Percentiles rank a stretch among this genome's conserved stretches.
phyloP scores from a whole-genome alignment of 176 grass and related monocot species.

The Urochloa ruziziensis region DNA sequence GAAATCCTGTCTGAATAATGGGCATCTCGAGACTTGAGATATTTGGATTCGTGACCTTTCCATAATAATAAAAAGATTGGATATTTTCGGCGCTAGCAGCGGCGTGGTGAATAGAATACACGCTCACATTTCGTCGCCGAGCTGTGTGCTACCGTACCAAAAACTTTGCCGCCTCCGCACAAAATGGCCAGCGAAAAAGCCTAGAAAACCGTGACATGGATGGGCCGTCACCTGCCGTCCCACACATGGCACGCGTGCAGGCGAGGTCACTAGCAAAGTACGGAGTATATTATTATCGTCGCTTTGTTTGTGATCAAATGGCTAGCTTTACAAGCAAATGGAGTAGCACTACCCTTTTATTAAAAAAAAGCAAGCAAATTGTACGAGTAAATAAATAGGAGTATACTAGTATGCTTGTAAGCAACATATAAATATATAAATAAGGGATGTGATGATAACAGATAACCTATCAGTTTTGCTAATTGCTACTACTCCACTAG shows the following conservation, averaged over 20 bases:
- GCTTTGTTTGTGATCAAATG: not conserved
- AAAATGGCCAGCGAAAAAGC: not conserved
- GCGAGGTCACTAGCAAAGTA: too few relatives aligned
- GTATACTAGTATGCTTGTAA: not conserved
- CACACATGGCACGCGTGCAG: not conserved
- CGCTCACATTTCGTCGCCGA: not conserved
- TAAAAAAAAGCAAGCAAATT: too few relatives aligned
- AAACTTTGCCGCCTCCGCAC: not conserved
- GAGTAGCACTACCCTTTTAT: too few relatives aligned
- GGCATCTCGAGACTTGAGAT: not conserved
- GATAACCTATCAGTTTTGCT: not conserved
- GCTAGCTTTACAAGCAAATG: not conserved
- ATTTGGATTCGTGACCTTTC: not conserved
- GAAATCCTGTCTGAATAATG: not conserved
- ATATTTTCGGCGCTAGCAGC: not conserved
- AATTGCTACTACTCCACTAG: too few relatives aligned
- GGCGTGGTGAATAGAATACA: not conserved
- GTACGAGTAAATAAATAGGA: too few relatives aligned
- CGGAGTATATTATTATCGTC: too few relatives aligned
- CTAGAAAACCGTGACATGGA: not conserved
- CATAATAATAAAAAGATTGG: not conserved
- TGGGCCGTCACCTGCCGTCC: too few relatives aligned
- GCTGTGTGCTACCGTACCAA: too few relatives aligned
- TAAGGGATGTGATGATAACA: not conserved
- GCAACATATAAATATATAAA: not conserved